Evolutionary conservation across 2,329 filamentous ascomycete species (phyloP).

Genomic region (Byssoonygena ceratinophila): DNA sequence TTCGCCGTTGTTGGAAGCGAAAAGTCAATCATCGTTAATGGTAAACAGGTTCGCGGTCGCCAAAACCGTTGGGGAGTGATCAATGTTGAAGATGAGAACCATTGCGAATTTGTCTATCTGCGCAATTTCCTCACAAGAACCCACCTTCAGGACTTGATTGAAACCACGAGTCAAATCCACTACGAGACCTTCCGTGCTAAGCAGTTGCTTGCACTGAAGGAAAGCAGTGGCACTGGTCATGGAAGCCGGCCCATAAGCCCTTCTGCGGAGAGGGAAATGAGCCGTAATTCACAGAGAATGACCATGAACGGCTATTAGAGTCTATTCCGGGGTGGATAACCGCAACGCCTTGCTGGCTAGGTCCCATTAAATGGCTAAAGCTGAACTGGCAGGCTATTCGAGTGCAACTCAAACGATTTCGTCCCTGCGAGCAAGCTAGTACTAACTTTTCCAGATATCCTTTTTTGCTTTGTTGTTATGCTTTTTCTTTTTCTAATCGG

Average conservation of each 20-base stretch:
- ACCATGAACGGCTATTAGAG: slow-evolving; percentile 96
- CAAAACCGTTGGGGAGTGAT: slow-evolving; percentile 99
- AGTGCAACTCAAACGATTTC: slow-evolving; percentile 2
- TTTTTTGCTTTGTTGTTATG: slow-evolving; percentile 4
- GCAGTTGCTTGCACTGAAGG: slow-evolving; percentile 94
- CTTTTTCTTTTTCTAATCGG: slow-evolving; percentile 4
- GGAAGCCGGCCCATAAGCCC: slow-evolving; percentile 91
- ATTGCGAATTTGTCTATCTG: slow-evolving; percentile 98
- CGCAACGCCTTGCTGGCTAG: not conserved
- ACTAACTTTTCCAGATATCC: slow-evolving; percentile 11
- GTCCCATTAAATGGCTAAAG: not conserved
- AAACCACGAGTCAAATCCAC: slow-evolving; percentile 98
- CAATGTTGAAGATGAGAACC: slow-evolving; percentile 98
- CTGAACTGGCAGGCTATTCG: not conserved
- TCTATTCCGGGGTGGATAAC: not conserved
- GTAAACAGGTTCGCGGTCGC: slow-evolving; percentile 91
- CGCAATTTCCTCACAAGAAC: slow-evolving; percentile 97
- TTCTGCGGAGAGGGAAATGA: slow-evolving; percentile 85
- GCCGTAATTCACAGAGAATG: slow-evolving; percentile 92
- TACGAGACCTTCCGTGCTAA: slow-evolving; percentile 99
- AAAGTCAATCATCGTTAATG: slow-evolving; percentile 93
- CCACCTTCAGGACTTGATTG: slow-evolving; percentile 95
- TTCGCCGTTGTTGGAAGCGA: slow-evolving; percentile 98
- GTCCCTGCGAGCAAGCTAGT: slow-evolving; percentile 4
- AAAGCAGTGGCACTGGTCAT: slow-evolving; percentile 73